These are phyloP conservation scores for Pisolithus thermaeus DNA, from an alignment of 1,284 basidiomycete genomes.

Conservation along the genomic window DNA sequence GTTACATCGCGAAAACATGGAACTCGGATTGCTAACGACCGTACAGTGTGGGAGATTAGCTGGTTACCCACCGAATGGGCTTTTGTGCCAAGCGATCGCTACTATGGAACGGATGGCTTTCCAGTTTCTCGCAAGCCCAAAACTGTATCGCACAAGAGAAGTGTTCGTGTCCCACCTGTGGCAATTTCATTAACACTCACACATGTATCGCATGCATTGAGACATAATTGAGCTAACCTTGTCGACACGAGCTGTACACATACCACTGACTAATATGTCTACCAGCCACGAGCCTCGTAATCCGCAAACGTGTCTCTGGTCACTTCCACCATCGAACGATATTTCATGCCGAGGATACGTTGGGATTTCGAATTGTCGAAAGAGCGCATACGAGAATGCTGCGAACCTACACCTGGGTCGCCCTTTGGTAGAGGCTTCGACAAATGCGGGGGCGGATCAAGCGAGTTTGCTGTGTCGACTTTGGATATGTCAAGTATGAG, in stretches of 20 bases:
- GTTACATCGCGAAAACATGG: not conserved
- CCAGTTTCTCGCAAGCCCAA: too few relatives aligned
- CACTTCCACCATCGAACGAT: constrained; percentile 38
- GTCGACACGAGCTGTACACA: too few relatives aligned
- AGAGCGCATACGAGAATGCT: constrained; percentile 25
- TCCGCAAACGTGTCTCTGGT: constrained; percentile 37
- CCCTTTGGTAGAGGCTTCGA: constrained; percentile 16
- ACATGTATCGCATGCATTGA: not conserved
- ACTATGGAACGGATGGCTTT: too few relatives aligned
- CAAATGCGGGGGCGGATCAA: constrained; percentile 18
- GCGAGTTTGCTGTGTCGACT: constrained; percentile 26
- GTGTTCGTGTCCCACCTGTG: too few relatives aligned
- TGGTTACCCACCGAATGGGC: not conserved
- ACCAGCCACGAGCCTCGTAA: constrained; percentile 35
- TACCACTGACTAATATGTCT: not conserved
- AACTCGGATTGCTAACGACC: not conserved
- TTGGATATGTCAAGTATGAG: not conserved
- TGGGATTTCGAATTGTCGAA: constrained; percentile 35
- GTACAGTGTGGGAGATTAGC: not conserved
- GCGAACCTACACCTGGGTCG: constrained; percentile 31
- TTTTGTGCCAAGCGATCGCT: too few relatives aligned
- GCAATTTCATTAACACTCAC: too few relatives aligned
- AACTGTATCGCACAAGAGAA: too few relatives aligned
- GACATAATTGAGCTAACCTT: too few relatives aligned
- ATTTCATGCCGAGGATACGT: constrained; percentile 41